Base-by-base conservation (phyloP, 164 flowering plant genomes). In the Cinnamomum chago region DNA sequence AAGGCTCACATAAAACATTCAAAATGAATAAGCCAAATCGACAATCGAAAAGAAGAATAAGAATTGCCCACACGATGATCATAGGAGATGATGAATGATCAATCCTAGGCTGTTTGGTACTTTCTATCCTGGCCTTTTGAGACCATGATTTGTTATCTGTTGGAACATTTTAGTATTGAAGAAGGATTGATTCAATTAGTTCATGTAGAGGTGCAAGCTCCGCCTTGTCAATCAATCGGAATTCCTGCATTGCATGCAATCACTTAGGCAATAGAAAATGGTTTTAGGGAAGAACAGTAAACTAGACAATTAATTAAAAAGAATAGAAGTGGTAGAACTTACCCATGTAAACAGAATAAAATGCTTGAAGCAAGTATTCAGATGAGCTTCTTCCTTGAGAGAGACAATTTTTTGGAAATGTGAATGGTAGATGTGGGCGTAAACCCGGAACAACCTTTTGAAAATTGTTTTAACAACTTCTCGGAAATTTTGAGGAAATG, bases 171-270 rank as follows among this genome's bases (percentile, higher is more conserved):
- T 27, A 73, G n/a, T 51, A 67, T 25, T 64, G 62, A 33, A 17
- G 50, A n/a, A 72, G 13, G 78, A 90, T 90, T 22, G 94, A 84
- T 33, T 89, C 94, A 24, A 90, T 83, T 12, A 90, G 88, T 23
- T 90, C 94, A 1, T 77, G 71, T 1, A 90, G 88, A 40, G 94
- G 92, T 62, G 91, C 92, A 52, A 90, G 86, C 83, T 90, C 94
- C 13, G 84, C 88, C 77, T 86, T 86, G 71, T 89, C 90, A 62
- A 89, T 89, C 87, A 90, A 77, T 51, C 81, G 87, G 72, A 90
- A 90, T 81, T 90, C 94, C 92, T 90, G 90, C 83, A 81, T 62
- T 70, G 78, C 22, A 55, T 20, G n/a, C n/a, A 20, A 5, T 55
- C 60, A 55, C 17, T 55, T 15, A 55, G 7, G 60, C 17, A 55